Base-by-base conservation (phyloP, 2,329 filamentous ascomycete species). In the Zymoseptoria ardabiliae region DNA sequence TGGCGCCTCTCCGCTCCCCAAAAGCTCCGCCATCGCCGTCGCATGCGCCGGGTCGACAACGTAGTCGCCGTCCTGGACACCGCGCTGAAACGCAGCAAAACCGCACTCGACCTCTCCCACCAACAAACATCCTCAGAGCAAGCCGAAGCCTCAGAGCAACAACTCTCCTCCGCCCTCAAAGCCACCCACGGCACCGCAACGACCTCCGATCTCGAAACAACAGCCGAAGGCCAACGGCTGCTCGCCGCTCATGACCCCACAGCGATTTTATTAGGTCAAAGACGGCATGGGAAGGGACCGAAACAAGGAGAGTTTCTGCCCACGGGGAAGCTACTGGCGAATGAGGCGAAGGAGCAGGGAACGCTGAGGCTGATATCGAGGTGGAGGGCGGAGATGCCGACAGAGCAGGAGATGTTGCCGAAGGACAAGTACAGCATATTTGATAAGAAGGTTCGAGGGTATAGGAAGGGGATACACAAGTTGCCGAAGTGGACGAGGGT, bases 381-480 rank as follows among this genome's bases (percentile, higher is more conserved):
- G 71, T 99, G 94, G 94, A 96, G 94, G 81, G 82, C 82, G 45
- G 91, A 96, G 77, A 99, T 99, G 94, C 94, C 94, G 21, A 89
- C 85, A 23, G 94, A 99, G 81, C 83, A 85, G 71, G 91, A 97
- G 81, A 99, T 99, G 94, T 74, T 96, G 74, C 88, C 94, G 53
- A 88, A 85, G 76, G 94, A 99, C 79, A 99, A 99, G 79, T 99
- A 99, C 79, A 96, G 91, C 25, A 88, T 99, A 71, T 99, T 97
- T 76, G 93, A 96, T 76, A 87, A 92, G 69, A 97, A 97, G 77
- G 91, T 89, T 74, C 96, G 92, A 85, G 87, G 85, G 69, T 99
- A 97, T 76, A 83, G 94, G 73, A 99, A 99, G 85, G 90, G 91
- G 58, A 92, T 99, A 75, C 93, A 97, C 78, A 97, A 78, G 63